phyloP scores from a whole-genome alignment of 2,329 filamentous ascomycete genomes.

The Bipolaris bicolor region DNA sequence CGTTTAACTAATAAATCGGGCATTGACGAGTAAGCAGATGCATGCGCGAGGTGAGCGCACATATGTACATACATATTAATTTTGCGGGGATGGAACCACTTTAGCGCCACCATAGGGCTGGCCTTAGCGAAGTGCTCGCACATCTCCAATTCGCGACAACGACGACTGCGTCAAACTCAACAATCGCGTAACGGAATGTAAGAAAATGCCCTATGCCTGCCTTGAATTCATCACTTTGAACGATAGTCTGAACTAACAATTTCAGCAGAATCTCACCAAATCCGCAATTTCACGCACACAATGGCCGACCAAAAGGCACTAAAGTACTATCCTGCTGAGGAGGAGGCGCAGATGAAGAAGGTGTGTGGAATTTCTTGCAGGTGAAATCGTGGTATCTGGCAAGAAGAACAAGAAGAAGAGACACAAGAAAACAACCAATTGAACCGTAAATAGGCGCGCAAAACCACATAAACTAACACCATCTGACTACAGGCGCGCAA shows the following conservation, averaged over 20 bases:
- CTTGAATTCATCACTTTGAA: too few species aligned
- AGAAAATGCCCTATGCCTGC: background rate
- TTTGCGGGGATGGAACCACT: conserved; percentile 15
- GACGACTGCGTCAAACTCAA: conserved; percentile 3
- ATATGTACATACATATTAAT: background rate
- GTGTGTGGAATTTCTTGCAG: conserved; percentile 65
- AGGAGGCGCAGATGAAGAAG: conserved; percentile 88
- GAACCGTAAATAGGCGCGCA: background rate
- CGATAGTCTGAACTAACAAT: too few species aligned
- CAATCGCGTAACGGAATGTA: background rate
- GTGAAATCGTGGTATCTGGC: background rate
- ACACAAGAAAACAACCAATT: background rate
- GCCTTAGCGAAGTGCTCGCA: conserved; percentile 30
- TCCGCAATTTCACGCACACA: conserved; percentile 1
- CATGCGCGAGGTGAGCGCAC: conserved; percentile 5
- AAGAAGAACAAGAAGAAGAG: background rate
- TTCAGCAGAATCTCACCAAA: conserved; percentile 2
- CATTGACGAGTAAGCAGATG: background rate
- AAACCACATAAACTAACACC: conserved; percentile 12
- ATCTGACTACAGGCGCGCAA: conserved; percentile 77
- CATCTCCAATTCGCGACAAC: conserved; percentile 31
- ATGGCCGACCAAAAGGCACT: conserved; percentile 74
- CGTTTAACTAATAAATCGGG: too few species aligned
- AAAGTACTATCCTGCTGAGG: conserved; percentile 98
- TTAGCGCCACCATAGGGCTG: conserved; percentile 23